phyloP scores from a whole-genome alignment of 192 early-diverging fungal genomes.

The Rhizophagus sp. region DNA sequence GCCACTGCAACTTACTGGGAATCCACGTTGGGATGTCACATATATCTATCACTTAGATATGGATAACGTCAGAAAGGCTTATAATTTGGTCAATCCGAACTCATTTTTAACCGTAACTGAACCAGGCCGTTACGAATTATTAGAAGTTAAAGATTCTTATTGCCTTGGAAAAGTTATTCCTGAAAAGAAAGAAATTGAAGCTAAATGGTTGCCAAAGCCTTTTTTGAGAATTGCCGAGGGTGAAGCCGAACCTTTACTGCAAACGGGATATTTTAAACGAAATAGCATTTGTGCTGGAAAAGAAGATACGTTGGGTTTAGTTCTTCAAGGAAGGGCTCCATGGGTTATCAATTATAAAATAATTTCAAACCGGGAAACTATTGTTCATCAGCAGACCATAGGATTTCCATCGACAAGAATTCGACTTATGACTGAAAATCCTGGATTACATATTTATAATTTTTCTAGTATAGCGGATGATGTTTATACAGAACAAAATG shows the following conservation, averaged over 20 bases:
- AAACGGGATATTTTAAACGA: conserved; percentile 32
- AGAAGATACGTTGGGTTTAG: conserved; percentile 37
- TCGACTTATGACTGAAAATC: conserved; percentile 34
- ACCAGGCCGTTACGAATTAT: conserved; percentile 44
- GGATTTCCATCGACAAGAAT: conserved; percentile 35
- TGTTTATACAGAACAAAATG: conserved; percentile 32
- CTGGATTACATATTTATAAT: conserved; percentile 38
- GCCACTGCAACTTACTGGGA: conserved; percentile 47
- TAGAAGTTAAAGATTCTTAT: conserved; percentile 42
- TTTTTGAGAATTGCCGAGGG: conserved; percentile 31
- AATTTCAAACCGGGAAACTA: not conserved
- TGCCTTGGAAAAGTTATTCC: conserved; percentile 42
- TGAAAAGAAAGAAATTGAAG: conserved; percentile 27
- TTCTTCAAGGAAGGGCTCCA: conserved; percentile 35
- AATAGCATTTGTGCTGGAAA: conserved; percentile 38
- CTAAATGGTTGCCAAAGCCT: conserved; percentile 35
- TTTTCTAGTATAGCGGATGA: conserved; percentile 45
- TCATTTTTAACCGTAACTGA: conserved; percentile 33
- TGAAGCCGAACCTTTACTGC: conserved; percentile 23
- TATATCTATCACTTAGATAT: conserved; percentile 34
- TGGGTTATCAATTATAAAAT: conserved; percentile 16
- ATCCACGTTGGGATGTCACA: conserved; percentile 43
- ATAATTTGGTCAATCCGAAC: conserved; percentile 34
- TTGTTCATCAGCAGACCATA: conserved; percentile 7
- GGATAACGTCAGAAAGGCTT: conserved; percentile 2